These are phyloP conservation scores for Excoecaria cochinchinensis DNA, from an alignment of 345 rosid genomes.

Conservation along the genomic window DNA sequence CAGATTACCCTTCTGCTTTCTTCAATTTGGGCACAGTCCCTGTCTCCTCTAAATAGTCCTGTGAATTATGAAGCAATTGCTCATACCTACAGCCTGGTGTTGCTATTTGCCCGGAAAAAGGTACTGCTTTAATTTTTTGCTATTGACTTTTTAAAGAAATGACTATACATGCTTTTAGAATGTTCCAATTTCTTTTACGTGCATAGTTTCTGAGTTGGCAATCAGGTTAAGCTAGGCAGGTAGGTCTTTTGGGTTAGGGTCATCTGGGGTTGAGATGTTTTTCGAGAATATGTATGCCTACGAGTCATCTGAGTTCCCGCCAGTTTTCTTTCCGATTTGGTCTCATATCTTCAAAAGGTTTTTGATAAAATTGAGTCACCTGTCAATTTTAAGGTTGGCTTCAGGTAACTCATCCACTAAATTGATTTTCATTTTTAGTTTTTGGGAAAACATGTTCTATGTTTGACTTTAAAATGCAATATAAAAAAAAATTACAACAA, in stretches of 20 bases:
- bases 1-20: slow-evolving; percentile 66
- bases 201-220: neutral
- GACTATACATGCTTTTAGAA: neutral
- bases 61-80: slow-evolving; percentile 79
- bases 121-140: slow-evolving; percentile 26
- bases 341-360: no score
- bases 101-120: slow-evolving; percentile 64
- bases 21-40: slow-evolving; percentile 70
- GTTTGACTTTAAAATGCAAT: no score
- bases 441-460: no score
- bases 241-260: neutral
- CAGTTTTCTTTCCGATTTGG: no score
- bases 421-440: no score
- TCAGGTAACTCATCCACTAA: no score
- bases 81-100: slow-evolving; percentile 61
- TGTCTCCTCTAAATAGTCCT: slow-evolving; percentile 62
- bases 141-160: neutral
- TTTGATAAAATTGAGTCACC: no score
- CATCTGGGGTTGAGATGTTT: neutral
- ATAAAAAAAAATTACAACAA: no score
- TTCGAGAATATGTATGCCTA: neutral
- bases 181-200: neutral
- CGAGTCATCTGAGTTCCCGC: neutral
- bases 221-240: neutral
- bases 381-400: no score